These are phyloP conservation scores for Fusarium burgessii DNA, from an alignment of 2,329 filamentous ascomycete genomes.

Conservation along the genomic window DNA sequence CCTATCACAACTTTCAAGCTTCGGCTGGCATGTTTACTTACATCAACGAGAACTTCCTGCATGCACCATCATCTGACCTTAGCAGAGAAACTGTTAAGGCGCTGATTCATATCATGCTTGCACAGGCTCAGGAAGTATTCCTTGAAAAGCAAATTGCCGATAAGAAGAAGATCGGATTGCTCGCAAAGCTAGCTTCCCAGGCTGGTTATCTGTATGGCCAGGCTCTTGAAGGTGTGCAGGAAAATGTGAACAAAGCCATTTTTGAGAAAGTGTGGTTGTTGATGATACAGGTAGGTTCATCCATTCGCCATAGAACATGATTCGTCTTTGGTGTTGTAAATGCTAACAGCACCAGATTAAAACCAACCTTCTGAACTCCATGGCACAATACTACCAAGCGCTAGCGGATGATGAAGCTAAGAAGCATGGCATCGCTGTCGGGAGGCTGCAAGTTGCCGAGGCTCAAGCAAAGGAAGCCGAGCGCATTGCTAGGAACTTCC, in stretches of 20 bases:
- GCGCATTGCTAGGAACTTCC: slow-evolving; percentile 82
- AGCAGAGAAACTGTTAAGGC: slow-evolving; percentile 97
- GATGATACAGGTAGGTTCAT: slow-evolving; percentile 74
- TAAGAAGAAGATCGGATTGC: slow-evolving; percentile 88
- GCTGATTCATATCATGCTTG: slow-evolving; percentile 90
- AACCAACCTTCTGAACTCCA: slow-evolving; percentile 81
- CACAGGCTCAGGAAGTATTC: slow-evolving; percentile 97
- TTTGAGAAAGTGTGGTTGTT: slow-evolving; percentile 96
- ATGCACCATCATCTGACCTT: slow-evolving; percentile 95
- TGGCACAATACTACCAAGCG: slow-evolving; percentile 95
- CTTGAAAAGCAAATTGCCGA: slow-evolving; percentile 95
- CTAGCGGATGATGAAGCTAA: slow-evolving; percentile 90
- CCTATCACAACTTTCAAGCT: slow-evolving; percentile 98
- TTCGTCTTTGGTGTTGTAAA: neutral
- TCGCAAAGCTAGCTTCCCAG: slow-evolving; percentile 94
- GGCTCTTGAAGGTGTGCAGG: slow-evolving; percentile 88
- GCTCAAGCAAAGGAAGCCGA: slow-evolving; percentile 81
- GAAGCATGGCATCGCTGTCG: slow-evolving; percentile 86
- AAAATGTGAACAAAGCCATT: slow-evolving; percentile 89
- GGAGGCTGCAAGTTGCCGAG: slow-evolving; percentile 85
- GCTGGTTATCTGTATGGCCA: slow-evolving; percentile 89
- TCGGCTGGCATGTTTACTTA: slow-evolving; percentile 99
- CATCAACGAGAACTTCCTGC: slow-evolving; percentile 99
- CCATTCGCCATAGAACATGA: neutral
- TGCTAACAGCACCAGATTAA: slow-evolving; percentile 69